Conservation (phyloP, 139 green algal species). For the Edaphochlamys debaryana region DNA sequence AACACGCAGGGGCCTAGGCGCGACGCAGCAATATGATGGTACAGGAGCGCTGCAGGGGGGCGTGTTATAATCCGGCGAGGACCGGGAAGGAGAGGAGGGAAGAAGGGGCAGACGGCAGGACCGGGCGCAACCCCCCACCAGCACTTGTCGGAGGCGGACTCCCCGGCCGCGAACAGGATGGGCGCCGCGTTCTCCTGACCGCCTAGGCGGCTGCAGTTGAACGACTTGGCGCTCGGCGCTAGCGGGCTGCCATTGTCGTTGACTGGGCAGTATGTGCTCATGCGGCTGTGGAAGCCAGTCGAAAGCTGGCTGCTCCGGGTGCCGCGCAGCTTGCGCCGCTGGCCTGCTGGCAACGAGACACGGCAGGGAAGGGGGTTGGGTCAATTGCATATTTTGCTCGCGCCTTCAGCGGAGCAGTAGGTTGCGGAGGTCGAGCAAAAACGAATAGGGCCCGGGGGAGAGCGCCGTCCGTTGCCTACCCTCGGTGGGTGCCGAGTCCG, state of each 20-base stretch:
- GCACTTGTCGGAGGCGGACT: slow-evolving; percentile 10
- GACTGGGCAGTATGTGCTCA: not conserved
- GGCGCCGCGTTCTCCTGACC: slow-evolving; percentile 21
- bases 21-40: not conserved
- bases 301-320: not conserved
- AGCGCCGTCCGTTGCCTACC: not conserved
- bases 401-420: too few species aligned
- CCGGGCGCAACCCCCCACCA: not conserved
- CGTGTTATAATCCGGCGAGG: too few species aligned
- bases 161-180: not conserved
- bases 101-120: not conserved
- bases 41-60: not conserved
- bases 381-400: too few species aligned
- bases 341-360: not conserved
- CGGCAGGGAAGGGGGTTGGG: not conserved
- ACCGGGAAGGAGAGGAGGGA: too few species aligned
- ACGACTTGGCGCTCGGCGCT: not conserved
- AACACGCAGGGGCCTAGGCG: not conserved
- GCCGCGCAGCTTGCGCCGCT: slow-evolving; percentile 14
- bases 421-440: not conserved
- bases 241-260: slow-evolving; percentile 32
- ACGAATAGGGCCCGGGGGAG: not conserved
- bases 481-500: not conserved
- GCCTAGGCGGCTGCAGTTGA: not conserved
- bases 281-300: slow-evolving; percentile 18